A percentile compares a stretch with the other conserved stretches of the same genome.
phyloP scores from a whole-genome alignment of 1,284 basidiomycete species.

The Malassezia sympodialis region DNA sequence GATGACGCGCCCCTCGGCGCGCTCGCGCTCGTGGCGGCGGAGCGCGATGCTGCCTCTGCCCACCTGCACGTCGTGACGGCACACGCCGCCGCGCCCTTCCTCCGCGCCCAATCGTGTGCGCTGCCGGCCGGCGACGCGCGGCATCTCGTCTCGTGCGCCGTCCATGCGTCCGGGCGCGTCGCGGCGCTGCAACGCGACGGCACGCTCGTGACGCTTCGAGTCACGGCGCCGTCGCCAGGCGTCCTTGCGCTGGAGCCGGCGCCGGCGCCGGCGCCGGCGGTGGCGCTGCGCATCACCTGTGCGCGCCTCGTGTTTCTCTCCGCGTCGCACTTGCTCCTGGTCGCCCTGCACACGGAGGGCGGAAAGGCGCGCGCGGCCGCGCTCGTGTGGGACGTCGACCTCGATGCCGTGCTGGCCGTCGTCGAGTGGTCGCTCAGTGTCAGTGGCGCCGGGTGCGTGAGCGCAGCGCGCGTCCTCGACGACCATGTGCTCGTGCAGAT shows the following conservation, averaged over 20 bases:
- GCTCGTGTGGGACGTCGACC: conserved; percentile 16
- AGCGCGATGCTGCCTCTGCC: background rate
- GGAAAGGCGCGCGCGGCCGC: conserved; percentile 12
- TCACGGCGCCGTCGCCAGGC: background rate
- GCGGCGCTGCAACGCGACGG: background rate
- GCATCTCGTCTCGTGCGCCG: background rate
- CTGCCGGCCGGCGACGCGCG: background rate
- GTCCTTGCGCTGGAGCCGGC: background rate
- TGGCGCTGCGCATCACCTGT: background rate
- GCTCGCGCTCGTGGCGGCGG: background rate
- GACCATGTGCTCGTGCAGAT: conserved; percentile 10
- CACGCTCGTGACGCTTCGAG: background rate
- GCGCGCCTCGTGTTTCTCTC: conserved; percentile 7
- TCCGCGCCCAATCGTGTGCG: background rate
- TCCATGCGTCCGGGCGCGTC: background rate
- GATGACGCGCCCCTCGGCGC: background rate
- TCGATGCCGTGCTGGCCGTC: conserved; percentile 10
- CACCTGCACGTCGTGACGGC: background rate
- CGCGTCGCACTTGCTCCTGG: conserved; percentile 12
- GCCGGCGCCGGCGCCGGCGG: background rate
- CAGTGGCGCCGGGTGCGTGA: background rate
- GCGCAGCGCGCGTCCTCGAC: conserved; percentile 2
- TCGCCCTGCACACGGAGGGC: conserved; percentile 1
- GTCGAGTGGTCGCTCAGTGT: conserved; percentile 12
- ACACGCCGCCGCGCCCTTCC: background rate